Conservation (phyloP, 208 protist genomes). For the Acanthamoeba culbertsoni region DNA sequence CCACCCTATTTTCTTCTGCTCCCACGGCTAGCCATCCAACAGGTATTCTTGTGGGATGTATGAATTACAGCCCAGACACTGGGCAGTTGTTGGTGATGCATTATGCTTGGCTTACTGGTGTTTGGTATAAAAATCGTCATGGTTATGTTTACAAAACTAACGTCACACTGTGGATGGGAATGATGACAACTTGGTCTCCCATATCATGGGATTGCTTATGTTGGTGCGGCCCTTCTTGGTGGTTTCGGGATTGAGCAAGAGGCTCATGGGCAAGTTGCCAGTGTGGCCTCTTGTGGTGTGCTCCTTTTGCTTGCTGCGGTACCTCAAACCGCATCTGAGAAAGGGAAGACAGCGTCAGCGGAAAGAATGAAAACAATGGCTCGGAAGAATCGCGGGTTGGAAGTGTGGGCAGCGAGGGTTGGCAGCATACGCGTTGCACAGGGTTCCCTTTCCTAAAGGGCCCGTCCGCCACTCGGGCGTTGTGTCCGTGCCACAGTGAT, state of each 20-base stretch:
- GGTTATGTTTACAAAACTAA: too few relatives aligned
- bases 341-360: too few relatives aligned
- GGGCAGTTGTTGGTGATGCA: too few relatives aligned
- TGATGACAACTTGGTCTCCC: slow-evolving; percentile 8
- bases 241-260: neutral
- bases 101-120: too few relatives aligned
- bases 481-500: neutral
- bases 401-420: too few relatives aligned
- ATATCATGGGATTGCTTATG: slow-evolving; percentile 36
- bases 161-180: neutral
- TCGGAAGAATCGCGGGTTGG: too few relatives aligned
- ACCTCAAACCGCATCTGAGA: neutral
- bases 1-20: too few relatives aligned
- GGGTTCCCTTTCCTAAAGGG: slow-evolving; percentile 15
- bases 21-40: too few relatives aligned
- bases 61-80: too few relatives aligned
- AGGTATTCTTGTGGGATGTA: too few relatives aligned
- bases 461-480: slow-evolving; percentile 33
- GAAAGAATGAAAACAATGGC: too few relatives aligned
- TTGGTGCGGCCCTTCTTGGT: slow-evolving; percentile 1
- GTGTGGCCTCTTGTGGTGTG: neutral
- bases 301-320: neutral
- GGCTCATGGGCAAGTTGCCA: neutral
- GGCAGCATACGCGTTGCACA: neutral
- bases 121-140: too few relatives aligned